A percentile compares a stretch with the other conserved stretches of the same genome.
These are phyloP conservation scores for Pichia sp. DNA, from an alignment of 1,139 yeast species.

Conservation along the genomic window DNA sequence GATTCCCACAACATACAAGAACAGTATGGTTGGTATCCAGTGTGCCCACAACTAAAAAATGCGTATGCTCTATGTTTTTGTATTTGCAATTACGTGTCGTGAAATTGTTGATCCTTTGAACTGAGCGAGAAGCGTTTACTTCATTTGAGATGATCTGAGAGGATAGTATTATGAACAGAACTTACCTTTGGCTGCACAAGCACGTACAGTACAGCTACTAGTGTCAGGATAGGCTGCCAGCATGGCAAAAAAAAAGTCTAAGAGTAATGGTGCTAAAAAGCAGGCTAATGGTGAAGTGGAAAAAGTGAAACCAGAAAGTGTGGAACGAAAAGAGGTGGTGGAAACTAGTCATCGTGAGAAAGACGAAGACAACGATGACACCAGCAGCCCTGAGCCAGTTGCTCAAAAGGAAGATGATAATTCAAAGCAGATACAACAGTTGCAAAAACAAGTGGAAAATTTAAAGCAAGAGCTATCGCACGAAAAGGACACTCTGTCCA, in stretches of 20 bases:
- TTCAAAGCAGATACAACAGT: neutral
- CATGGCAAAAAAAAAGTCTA: conserved; percentile 16
- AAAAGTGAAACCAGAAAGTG: conserved; percentile 13
- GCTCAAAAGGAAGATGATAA: neutral
- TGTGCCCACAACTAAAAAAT: neutral
- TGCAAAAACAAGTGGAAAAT: conserved; percentile 9
- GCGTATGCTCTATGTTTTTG: neutral
- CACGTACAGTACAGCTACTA: neutral
- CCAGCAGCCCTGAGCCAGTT: neutral
- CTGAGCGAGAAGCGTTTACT: neutral
- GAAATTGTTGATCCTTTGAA: neutral
- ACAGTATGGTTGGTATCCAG: neutral
- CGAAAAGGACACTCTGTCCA: conserved; percentile 7
- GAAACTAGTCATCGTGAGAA: neutral
- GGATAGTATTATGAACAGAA: too few relatives aligned
- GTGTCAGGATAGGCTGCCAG: neutral
- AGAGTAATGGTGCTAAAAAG: conserved; percentile 2
- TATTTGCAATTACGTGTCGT: conserved; percentile 5
- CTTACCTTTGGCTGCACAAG: neutral
- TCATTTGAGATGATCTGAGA: neutral
- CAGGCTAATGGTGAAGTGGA: neutral
- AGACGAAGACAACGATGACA: neutral
- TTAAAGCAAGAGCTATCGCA: conserved; percentile 2
- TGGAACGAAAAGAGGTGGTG: neutral
- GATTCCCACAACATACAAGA: too few relatives aligned